Evolutionary conservation across 495 filamentous ascomycete species (phyloP), one percentile per base, ranked within the genome.

Genomic region (Aspergillus affinis): DNA sequence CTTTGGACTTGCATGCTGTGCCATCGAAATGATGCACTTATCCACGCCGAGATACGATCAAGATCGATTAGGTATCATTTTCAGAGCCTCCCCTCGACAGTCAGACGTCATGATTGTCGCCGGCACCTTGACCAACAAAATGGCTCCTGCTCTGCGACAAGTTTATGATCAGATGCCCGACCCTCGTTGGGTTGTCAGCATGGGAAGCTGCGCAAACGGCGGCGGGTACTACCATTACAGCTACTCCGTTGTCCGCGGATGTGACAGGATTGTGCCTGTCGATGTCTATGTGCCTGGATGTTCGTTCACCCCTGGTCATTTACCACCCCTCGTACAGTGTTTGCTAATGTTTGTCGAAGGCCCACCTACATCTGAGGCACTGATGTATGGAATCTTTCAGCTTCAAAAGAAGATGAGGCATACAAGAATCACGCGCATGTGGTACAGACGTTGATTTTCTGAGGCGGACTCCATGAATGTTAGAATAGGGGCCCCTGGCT

Each of bases 91-190:
- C 21, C 93, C 93, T 2, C 90, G 93, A 26, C 93, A 97, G 78
- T 94, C 90, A 54, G 93, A 97, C 78, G 91, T 97, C 61, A 97
- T 97, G 93, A 97, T 97, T 70, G 93, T 97, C 12, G 93, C 93
- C 27, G 93, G 93, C 47, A 97, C 93, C 1, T 81, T 97, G 64
- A 97, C 93, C 45, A 97, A 97, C 80, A 97, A 97, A 83, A 97
- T 97, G 93, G 93, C 93, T 9, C 92, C 92, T 32, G 93, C 93
- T 48, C 82, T 97, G 71, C 82, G 93, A 65, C 92, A 96, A 76
- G 93, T 97, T 32, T 97, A 97, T 72, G 93, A 97, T 77, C 93
- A 97, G 79, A 97, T 97, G 93, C 93, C 93, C 46, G 93, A 97
- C 29, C 93, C 93, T 32, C 85, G 93, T 57, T 97, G 93, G 93